Percentiles rank a stretch among this genome's conserved stretches.
Conservation (phyloP, 1,284 basidiomycete species). For the Macrocystidia cucumis region DNA sequence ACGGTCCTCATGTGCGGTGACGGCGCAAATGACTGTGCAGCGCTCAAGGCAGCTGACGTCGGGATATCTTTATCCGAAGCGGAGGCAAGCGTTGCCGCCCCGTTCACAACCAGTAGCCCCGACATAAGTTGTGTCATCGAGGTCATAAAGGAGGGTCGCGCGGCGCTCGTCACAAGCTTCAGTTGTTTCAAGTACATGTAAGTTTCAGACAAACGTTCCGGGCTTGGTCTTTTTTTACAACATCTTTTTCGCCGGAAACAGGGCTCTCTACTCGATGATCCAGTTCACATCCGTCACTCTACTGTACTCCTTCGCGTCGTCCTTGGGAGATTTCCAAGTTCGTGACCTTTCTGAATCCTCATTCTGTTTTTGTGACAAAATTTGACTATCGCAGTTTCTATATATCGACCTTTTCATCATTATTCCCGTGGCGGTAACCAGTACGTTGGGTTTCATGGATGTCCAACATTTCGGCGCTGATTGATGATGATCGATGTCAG, state of each 20-base stretch:
- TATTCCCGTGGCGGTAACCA: constrained; percentile 92
- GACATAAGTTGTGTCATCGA: constrained; percentile 97
- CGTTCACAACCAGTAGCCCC: constrained; percentile 90
- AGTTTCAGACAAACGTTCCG: constrained; percentile 22
- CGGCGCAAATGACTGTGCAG: constrained; percentile 98
- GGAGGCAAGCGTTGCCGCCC: constrained; percentile 98
- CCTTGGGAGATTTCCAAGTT: constrained; percentile 94
- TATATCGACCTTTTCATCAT: constrained; percentile 99
- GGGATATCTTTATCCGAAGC: constrained; percentile 96
- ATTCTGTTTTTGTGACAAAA: constrained; percentile 6
- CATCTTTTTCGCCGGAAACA: constrained; percentile 20
- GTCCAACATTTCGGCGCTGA: constrained; percentile 1
- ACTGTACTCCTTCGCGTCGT: constrained; percentile 94
- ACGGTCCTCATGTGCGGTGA: constrained; percentile 99
- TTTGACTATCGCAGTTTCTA: constrained; percentile 58
- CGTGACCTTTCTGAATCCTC: constrained; percentile 13
- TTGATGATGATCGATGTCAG: constrained; percentile 41
- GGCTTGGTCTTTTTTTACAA: constrained; percentile 3
- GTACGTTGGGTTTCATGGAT: constrained; percentile 39
- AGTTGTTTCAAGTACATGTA: constrained; percentile 99
- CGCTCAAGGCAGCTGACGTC: constrained; percentile 97
- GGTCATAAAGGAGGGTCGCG: constrained; percentile 93
- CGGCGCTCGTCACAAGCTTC: constrained; percentile 95
- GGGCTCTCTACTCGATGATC: constrained; percentile 88
- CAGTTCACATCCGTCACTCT: constrained; percentile 88